Percentiles rank a stretch among this genome's conserved stretches.
Evolutionary conservation across 2,329 filamentous ascomycete species (phyloP).

Genomic region (Thielaviopsis punctulata): DNA sequence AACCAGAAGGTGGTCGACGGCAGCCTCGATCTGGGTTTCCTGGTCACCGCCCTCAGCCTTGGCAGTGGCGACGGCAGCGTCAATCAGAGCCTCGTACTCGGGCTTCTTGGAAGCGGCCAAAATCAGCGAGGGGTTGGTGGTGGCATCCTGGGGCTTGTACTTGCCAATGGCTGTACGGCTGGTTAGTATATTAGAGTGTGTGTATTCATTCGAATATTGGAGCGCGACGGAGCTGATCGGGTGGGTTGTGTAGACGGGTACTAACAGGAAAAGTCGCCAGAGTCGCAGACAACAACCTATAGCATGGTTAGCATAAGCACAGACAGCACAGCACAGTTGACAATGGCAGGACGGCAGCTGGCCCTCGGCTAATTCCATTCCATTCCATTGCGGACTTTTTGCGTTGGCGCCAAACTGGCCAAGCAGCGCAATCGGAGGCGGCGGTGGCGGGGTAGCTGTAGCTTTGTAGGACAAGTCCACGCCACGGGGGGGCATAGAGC

Average conservation of each 20-base stretch:
- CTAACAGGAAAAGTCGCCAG: conserved; percentile 73
- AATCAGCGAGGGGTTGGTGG: conserved; percentile 98
- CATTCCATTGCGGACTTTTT: no score
- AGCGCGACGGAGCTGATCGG: conserved; percentile 5
- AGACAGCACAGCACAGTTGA: no score
- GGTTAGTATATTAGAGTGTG: conserved; percentile 7
- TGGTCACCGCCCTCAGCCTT: conserved; percentile 54
- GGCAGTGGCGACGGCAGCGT: conserved; percentile 67
- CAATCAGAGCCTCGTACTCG: conserved; percentile 87
- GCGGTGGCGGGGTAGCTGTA: background rate
- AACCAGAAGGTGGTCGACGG: conserved; percentile 85
- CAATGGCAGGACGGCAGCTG: background rate
- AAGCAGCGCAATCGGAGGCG: conserved; percentile 1
- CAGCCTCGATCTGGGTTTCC: conserved; percentile 72
- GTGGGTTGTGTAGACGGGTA: conserved; percentile 17
- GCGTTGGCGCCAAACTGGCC: background rate
- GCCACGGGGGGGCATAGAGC: no score
- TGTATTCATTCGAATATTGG: no score
- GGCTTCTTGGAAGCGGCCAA: conserved; percentile 95
- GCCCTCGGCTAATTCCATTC: no score
- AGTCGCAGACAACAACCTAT: conserved; percentile 93
- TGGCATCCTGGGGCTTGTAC: conserved; percentile 99
- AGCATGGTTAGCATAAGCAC: no score
- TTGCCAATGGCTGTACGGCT: conserved; percentile 69
- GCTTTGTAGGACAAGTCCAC: background rate